Conservation (phyloP, 2,329 filamentous ascomycete species). For the Penicillium carneum region DNA sequence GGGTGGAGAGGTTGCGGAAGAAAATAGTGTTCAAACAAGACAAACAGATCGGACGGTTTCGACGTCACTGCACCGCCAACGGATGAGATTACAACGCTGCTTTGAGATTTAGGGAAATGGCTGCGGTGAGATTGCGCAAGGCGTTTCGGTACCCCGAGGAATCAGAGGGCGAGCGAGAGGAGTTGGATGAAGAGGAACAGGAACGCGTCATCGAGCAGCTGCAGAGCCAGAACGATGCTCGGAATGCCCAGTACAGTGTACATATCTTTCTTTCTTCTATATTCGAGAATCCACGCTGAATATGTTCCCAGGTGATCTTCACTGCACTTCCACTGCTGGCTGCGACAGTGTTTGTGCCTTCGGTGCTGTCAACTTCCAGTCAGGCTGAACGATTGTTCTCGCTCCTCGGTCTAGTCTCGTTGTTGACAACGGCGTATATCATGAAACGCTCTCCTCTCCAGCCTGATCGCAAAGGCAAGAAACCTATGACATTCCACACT, state of each 20-base stretch:
- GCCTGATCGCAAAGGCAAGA: constrained; percentile 42
- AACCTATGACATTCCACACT: constrained; percentile 32
- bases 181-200: constrained; percentile 74
- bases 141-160: constrained; percentile 78
- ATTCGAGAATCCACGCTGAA: constrained; percentile 5
- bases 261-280: constrained; percentile 14
- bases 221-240: constrained; percentile 46
- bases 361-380: constrained; percentile 38
- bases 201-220: constrained; percentile 51
- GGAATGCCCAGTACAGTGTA: constrained; percentile 54
- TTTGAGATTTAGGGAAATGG: constrained; percentile 42
- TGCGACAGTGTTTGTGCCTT: constrained; percentile 42
- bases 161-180: constrained; percentile 63
- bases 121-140: constrained; percentile 71
- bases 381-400: constrained; percentile 38
- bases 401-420: constrained; percentile 45
- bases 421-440: constrained; percentile 49
- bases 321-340: constrained; percentile 48
- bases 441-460: constrained; percentile 45
- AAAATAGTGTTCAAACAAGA: constrained; percentile 35
- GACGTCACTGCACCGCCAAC: constrained; percentile 14
- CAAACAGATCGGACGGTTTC: constrained; percentile 30
- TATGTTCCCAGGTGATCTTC: constrained; percentile 42
- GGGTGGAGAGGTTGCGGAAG: constrained; percentile 17
- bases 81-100: neutral